Percentiles rank a stretch among this genome's conserved stretches.
phyloP scores from a whole-genome alignment of 1,284 basidiomycete species.

The Puccinia hordei region DNA sequence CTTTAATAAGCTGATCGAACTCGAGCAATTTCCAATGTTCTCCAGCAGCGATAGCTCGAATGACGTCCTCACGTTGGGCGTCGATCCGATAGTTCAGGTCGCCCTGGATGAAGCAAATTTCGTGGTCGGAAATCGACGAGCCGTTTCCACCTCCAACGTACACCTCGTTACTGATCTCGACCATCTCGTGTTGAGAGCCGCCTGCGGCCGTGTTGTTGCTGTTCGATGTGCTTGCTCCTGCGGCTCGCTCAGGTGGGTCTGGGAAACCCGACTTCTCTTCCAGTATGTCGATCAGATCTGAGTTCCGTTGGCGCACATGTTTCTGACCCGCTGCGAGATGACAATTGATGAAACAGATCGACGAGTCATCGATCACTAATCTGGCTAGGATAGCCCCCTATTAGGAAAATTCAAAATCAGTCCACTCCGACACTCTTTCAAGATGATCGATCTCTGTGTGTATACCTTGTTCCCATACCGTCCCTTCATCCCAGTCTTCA shows the following conservation, averaged over 20 bases:
- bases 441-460: not conserved
- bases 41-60: slow-evolving; percentile 69
- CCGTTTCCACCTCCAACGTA: slow-evolving; percentile 91
- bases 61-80: slow-evolving; percentile 76
- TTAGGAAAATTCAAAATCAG: not conserved
- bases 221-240: slow-evolving; percentile 2
- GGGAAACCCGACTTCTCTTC: slow-evolving; percentile 77
- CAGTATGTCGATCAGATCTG: slow-evolving; percentile 79
- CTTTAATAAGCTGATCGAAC: slow-evolving; percentile 86
- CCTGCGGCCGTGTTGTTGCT: no score
- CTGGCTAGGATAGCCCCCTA: slow-evolving; percentile 87
- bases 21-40: slow-evolving; percentile 69
- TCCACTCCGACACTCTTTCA: not conserved
- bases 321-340: slow-evolving; percentile 92
- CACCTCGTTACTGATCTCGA: slow-evolving; percentile 7
- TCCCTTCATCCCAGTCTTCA: slow-evolving; percentile 89
- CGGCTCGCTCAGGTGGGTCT: slow-evolving; percentile 62
- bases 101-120: slow-evolving; percentile 80
- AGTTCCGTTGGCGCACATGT: slow-evolving; percentile 77
- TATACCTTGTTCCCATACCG: slow-evolving; percentile 90
- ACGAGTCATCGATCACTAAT: slow-evolving; percentile 79
- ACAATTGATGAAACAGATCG: slow-evolving; percentile 90
- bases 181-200: no score
- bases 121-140: slow-evolving; percentile 90
- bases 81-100: slow-evolving; percentile 95